These are phyloP conservation scores for Cordyceps cateniannulata DNA, from an alignment of 2,329 filamentous ascomycete genomes.

Conservation along the genomic window DNA sequence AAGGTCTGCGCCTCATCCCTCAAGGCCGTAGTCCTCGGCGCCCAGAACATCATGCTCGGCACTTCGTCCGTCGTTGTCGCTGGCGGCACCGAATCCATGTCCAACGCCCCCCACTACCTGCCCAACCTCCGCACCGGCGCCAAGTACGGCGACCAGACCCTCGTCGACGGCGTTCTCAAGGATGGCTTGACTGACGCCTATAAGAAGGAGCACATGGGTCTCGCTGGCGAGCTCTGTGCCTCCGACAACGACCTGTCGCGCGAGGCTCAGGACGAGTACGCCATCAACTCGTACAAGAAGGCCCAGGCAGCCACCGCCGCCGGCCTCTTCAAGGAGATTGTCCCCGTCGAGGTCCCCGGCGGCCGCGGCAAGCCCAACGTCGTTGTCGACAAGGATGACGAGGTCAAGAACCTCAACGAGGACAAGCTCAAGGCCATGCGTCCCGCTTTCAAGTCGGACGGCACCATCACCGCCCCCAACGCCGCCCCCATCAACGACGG, in stretches of 20 bases:
- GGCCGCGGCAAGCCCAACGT: slow-evolving; percentile 84
- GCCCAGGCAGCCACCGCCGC: slow-evolving; percentile 78
- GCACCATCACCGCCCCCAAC: slow-evolving; percentile 93
- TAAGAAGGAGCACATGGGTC: slow-evolving; percentile 94
- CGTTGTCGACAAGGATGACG: slow-evolving; percentile 79
- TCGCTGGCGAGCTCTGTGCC: slow-evolving; percentile 88
- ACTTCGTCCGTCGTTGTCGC: slow-evolving; percentile 90
- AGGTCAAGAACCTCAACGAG: slow-evolving; percentile 87
- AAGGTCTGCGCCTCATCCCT: slow-evolving; percentile 96
- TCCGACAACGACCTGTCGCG: slow-evolving; percentile 73
- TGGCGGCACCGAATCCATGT: slow-evolving; percentile 97
- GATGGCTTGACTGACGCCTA: slow-evolving; percentile 94
- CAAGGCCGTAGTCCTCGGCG: slow-evolving; percentile 90
- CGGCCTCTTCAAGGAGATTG: slow-evolving; percentile 84
- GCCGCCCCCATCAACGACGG: slow-evolving; percentile 95
- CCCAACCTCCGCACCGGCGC: slow-evolving; percentile 77
- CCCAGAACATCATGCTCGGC: slow-evolving; percentile 95
- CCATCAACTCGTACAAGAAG: slow-evolving; percentile 90
- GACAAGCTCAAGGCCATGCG: slow-evolving; percentile 81
- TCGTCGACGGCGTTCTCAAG: slow-evolving; percentile 88
- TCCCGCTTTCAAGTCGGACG: slow-evolving; percentile 73
- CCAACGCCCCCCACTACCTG: slow-evolving; percentile 93
- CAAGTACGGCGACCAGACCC: slow-evolving; percentile 87
- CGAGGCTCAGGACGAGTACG: slow-evolving; percentile 89
- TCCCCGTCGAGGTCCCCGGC: slow-evolving; percentile 79